Evolutionary conservation across 345 rosid species (phyloP), one percentile per base, ranked within the genome.

Genomic region (Citrus australasica): DNA sequence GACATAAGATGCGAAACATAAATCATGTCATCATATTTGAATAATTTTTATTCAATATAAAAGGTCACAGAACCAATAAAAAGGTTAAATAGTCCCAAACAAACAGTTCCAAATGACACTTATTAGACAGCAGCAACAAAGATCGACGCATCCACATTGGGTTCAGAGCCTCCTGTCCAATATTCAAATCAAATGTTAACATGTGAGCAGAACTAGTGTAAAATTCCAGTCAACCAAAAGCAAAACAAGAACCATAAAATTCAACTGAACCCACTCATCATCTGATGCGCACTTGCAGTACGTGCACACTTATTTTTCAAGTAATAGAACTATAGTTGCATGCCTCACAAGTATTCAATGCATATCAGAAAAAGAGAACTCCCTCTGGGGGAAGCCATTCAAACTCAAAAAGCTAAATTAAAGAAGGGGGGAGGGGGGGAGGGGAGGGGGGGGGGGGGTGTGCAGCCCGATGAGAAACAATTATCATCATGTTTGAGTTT

Each of bases 121-220:
- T 51, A 66, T 9, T 1, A 9, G 13, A 60, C 28, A 22, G 56
- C 32, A 32, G 61, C 64, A 25, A 38, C 30, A 76, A 48, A 51
- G 80, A 61, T 63, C 75, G 68, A 76, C 33, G 56, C 68, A 59
- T 42, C 82, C 78, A 48, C 81, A 68, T 42, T 66, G 30, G 5
- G 65, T 75, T 63, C 6, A 70, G 73, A 28, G 78, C 62, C 35
- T 61, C 83, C 83, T 83, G 83, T 72, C 58, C 76, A 35, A 72
- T 25, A 77, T 74, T 74, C 30, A 42, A 74, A 78, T 72, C 68
- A 38, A 16, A 32, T 33, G 71, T 61, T 46, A 9, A 32, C 14
- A 65, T 46, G 24, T 24, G 24, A 40, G 55, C 66, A 24, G 17
- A 53, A 65, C 6, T 32, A 46, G 7, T 38, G 2, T 17, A 74